Evolutionary conservation across 495 filamentous ascomycete genomes (phyloP).

Genomic region (Aspergillus sclerotioniger): DNA sequence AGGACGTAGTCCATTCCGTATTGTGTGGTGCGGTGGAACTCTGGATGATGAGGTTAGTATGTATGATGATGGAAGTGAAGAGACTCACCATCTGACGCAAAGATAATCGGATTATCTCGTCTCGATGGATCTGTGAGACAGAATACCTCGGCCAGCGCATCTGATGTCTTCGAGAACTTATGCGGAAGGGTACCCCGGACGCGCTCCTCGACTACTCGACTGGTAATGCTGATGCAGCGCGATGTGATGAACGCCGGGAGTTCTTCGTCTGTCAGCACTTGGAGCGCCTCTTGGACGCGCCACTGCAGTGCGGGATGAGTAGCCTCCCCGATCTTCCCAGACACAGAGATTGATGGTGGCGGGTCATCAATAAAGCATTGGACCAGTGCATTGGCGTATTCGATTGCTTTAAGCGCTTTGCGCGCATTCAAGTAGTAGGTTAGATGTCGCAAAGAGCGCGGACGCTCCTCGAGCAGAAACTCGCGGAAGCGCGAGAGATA

Average conservation of each 20-base stretch:
- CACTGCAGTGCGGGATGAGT: conserved; percentile 55
- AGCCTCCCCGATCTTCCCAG: conserved; percentile 42
- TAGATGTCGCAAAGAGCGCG: conserved; percentile 65
- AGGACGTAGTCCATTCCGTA: conserved; percentile 58
- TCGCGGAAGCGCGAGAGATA: conserved; percentile 63
- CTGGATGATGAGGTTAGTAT: conserved; percentile 26
- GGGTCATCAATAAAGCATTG: conserved; percentile 34
- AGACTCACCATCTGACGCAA: conserved; percentile 68
- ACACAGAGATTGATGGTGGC: conserved; percentile 41
- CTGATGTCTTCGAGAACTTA: conserved; percentile 55
- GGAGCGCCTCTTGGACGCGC: conserved; percentile 57
- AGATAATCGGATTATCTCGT: conserved; percentile 73
- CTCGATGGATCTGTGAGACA: conserved; percentile 73
- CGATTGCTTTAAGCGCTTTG: conserved; percentile 68
- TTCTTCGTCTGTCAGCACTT: conserved; percentile 60
- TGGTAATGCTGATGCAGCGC: conserved; percentile 34
- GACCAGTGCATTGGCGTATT: conserved; percentile 65
- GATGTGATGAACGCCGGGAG: conserved; percentile 67
- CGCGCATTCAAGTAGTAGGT: conserved; percentile 62
- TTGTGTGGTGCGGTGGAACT: conserved; percentile 63
- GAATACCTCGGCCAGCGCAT: conserved; percentile 74
- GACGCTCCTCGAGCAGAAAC: conserved; percentile 68
- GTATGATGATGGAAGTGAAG: background rate
- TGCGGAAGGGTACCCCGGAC: conserved; percentile 33
- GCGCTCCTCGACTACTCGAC: conserved; percentile 35